Conservation (phyloP, 1,284 basidiomycete species). For the Moniliophthora roreri region DNA sequence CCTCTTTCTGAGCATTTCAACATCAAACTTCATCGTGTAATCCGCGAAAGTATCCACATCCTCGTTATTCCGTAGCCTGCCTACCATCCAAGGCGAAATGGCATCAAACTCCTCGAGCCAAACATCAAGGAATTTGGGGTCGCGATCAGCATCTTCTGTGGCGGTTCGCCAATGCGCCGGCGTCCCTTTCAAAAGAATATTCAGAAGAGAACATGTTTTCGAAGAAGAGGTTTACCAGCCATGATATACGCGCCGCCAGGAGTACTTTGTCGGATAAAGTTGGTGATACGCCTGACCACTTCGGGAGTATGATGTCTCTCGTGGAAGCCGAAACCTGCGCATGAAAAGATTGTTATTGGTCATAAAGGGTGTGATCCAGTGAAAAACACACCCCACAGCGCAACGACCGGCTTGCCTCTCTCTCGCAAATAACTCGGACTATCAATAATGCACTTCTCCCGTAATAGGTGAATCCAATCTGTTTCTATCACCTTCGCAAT, state of each 20-base stretch:
- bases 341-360: neutral
- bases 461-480: conserved; percentile 71
- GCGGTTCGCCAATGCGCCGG: conserved; percentile 72
- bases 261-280: conserved; percentile 55
- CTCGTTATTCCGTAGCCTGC: conserved; percentile 55
- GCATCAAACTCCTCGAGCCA: conserved; percentile 75
- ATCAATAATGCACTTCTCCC: conserved; percentile 57
- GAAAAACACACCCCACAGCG: conserved; percentile 57
- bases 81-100: conserved; percentile 76
- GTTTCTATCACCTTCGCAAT: conserved; percentile 57
- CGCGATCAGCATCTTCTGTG: conserved; percentile 60
- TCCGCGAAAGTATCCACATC: conserved; percentile 61
- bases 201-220: neutral
- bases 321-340: conserved; percentile 64
- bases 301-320: conserved; percentile 60
- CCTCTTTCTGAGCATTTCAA: conserved; percentile 52
- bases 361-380: neutral
- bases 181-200: conserved; percentile 29
- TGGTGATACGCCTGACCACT: conserved; percentile 51
- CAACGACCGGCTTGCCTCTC: conserved; percentile 64
- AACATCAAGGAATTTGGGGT: conserved; percentile 60
- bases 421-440: conserved; percentile 72
- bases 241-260: conserved; percentile 74
- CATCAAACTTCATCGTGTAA: conserved; percentile 59
- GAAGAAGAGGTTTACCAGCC: conserved; percentile 34